A percentile compares a stretch with the other conserved stretches of the same genome.
Evolutionary conservation across 2,329 filamentous ascomycete species (phyloP).

Genomic region (Furcasterigmium furcatum): DNA sequence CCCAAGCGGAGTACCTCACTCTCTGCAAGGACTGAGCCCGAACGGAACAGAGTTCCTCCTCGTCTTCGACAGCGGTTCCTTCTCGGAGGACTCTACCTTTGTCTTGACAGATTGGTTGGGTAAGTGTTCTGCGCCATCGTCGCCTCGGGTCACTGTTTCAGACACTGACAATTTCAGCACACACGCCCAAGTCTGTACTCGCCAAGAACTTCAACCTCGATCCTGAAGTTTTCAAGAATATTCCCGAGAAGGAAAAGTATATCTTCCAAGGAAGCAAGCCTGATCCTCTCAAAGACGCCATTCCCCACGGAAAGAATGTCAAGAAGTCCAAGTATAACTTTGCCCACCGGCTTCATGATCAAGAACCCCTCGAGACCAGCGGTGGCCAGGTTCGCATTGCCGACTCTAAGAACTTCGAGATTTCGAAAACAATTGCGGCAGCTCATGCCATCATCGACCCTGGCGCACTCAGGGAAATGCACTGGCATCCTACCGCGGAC

Average conservation of each 20-base stretch:
- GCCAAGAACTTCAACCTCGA: constrained; percentile 73
- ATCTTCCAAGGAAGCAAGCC: constrained; percentile 71
- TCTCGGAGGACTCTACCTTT: constrained; percentile 64
- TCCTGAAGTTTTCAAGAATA: constrained; percentile 65
- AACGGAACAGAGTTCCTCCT: constrained; percentile 54
- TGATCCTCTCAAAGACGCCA: constrained; percentile 63
- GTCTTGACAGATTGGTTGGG: constrained; percentile 69
- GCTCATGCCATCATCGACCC: constrained; percentile 70
- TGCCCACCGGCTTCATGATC: constrained; percentile 68
- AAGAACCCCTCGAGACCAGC: constrained; percentile 59
- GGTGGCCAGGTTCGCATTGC: constrained; percentile 72
- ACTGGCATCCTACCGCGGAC: constrained; percentile 78
- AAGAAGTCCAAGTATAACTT: constrained; percentile 68
- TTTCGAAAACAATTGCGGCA: constrained; percentile 70
- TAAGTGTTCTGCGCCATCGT: no score
- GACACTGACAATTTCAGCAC: constrained; percentile 39
- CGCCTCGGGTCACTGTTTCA: no score
- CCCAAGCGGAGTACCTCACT: constrained; percentile 72
- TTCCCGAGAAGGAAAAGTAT: constrained; percentile 68
- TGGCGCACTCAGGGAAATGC: constrained; percentile 72
- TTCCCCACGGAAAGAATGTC: constrained; percentile 56
- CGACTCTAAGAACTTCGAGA: constrained; percentile 70
- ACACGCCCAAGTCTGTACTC: constrained; percentile 69
- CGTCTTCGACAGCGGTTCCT: constrained; percentile 44
- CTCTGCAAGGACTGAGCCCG: constrained; percentile 65